Evolutionary conservation across 331 rosid genomes (phyloP).

Genomic region (Stylosanthes scabra): DNA sequence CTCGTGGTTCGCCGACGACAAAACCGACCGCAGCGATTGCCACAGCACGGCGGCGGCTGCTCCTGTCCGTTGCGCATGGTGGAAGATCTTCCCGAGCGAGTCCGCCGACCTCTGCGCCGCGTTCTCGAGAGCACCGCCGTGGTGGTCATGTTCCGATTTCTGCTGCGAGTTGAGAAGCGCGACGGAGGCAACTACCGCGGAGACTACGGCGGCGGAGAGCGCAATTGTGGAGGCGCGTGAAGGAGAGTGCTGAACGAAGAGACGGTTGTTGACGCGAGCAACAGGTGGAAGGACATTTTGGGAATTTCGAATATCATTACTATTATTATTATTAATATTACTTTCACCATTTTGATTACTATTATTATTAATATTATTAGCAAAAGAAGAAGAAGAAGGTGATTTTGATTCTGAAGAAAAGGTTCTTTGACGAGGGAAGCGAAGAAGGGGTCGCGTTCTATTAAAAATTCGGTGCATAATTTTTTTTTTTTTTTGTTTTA

Average conservation of each 20-base stretch:
- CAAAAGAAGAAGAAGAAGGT: slow-evolving; percentile 1
- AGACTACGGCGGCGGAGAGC: slow-evolving; percentile 60
- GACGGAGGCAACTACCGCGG: slow-evolving; percentile 49
- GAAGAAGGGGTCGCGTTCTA: slow-evolving; percentile 54
- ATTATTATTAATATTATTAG: neutral
- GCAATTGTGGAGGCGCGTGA: slow-evolving; percentile 51
- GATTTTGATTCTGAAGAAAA: slow-evolving; percentile 16
- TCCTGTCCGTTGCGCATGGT: slow-evolving; percentile 73
- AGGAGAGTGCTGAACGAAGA: slow-evolving; percentile 17
- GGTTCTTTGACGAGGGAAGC: slow-evolving; percentile 44
- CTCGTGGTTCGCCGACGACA: slow-evolving; percentile 93
- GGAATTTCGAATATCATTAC: slow-evolving; percentile 35
- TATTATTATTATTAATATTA: neutral
- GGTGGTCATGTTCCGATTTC: neutral
- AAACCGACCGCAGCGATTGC: slow-evolving; percentile 84
- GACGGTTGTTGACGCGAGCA: slow-evolving; percentile 35
- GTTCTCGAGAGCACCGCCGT: slow-evolving; percentile 49
- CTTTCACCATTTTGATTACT: slow-evolving; percentile 10
- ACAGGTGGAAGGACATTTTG: slow-evolving; percentile 48
- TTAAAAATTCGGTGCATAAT: slow-evolving; percentile 64
- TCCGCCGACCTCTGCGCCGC: slow-evolving; percentile 57
- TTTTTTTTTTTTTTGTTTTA: neutral
- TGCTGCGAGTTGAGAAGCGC: slow-evolving; percentile 41
- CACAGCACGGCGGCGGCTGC: slow-evolving; percentile 82
- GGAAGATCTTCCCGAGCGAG: slow-evolving; percentile 58